Conservation (phyloP, 2,329 filamentous ascomycete genomes). For the Aspergillus tanneri region DNA sequence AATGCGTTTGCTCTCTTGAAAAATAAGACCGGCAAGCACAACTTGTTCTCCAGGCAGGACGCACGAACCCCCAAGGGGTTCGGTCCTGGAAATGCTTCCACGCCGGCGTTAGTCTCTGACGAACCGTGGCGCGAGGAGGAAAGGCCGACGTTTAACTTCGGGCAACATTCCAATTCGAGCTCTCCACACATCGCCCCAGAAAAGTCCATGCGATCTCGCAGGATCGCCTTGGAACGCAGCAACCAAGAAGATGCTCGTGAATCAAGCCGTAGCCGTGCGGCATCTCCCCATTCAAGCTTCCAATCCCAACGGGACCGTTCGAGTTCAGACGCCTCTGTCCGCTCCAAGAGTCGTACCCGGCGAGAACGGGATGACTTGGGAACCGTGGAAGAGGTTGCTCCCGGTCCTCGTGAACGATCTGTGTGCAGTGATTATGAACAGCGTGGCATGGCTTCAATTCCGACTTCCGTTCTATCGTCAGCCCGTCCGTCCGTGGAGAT, state of each 20-base stretch:
- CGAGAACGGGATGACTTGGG: conserved; percentile 57
- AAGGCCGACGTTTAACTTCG: conserved; percentile 28
- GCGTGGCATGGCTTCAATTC: conserved; percentile 27
- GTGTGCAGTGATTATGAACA: conserved; percentile 27
- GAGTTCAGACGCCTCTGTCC: conserved; percentile 53
- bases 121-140: conserved; percentile 41
- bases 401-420: conserved; percentile 30
- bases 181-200: conserved; percentile 37
- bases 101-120: conserved; percentile 35
- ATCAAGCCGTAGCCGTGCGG: conserved; percentile 36
- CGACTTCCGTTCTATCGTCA: conserved; percentile 37
- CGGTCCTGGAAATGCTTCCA: conserved; percentile 41
- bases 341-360: conserved; percentile 55
- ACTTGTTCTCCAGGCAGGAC: conserved; percentile 30
- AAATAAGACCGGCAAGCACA: conserved; percentile 40
- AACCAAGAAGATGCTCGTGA: conserved; percentile 39
- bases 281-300: conserved; percentile 41
- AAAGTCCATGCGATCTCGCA: conserved; percentile 28
- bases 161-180: conserved; percentile 39
- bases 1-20: conserved; percentile 49
- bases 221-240: conserved; percentile 27
- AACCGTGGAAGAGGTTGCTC: conserved; percentile 49
- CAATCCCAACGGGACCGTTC: conserved; percentile 53
- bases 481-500: conserved; percentile 40
- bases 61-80: conserved; percentile 44